A percentile compares a stretch with the other conserved stretches of the same genome.
phyloP scores from a whole-genome alignment of 345 rosid species.

The Erysimum cheiranthoides region DNA sequence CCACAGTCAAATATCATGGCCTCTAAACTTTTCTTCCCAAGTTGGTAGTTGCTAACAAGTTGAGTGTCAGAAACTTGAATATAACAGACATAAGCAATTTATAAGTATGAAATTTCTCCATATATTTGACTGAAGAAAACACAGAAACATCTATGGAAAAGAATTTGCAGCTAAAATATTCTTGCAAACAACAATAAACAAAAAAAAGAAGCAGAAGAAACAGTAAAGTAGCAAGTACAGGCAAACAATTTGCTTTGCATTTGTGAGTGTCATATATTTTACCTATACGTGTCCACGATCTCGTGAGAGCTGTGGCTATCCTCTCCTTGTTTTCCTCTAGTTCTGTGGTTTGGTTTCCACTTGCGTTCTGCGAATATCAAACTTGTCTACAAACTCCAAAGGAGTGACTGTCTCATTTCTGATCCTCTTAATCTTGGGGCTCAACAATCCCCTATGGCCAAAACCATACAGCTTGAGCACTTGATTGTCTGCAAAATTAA shows the following conservation, averaged over 20 bases:
- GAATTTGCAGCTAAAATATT: slow-evolving; percentile 33
- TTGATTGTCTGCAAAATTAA: slow-evolving; percentile 94
- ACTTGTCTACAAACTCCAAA: slow-evolving; percentile 74
- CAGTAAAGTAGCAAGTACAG: slow-evolving; percentile 41
- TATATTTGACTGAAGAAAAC: slow-evolving; percentile 43
- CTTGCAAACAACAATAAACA: slow-evolving; percentile 44
- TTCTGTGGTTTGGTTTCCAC: slow-evolving; percentile 38
- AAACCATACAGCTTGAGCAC: slow-evolving; percentile 90
- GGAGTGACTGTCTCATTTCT: slow-evolving; percentile 83
- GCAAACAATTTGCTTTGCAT: slow-evolving; percentile 47
- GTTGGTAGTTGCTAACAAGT: slow-evolving; percentile 27
- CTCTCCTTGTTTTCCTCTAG: slow-evolving; percentile 30
- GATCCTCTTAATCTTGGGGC: slow-evolving; percentile 95
- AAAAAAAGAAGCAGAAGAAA: slow-evolving; percentile 17
- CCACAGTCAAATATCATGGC: neutral
- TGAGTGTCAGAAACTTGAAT: slow-evolving; percentile 2
- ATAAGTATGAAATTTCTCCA: slow-evolving; percentile 40
- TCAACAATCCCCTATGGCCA: slow-evolving; percentile 85
- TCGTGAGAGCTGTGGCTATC: slow-evolving; percentile 33
- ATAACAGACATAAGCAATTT: neutral
- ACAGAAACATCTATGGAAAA: slow-evolving; percentile 36
- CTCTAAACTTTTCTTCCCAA: neutral
- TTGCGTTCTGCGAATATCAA: slow-evolving; percentile 71
- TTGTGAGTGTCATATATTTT: slow-evolving; percentile 42
- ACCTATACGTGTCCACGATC: slow-evolving; percentile 38